Evolutionary conservation across 345 rosid genomes (phyloP).

Genomic region (Durio zibethinus): DNA sequence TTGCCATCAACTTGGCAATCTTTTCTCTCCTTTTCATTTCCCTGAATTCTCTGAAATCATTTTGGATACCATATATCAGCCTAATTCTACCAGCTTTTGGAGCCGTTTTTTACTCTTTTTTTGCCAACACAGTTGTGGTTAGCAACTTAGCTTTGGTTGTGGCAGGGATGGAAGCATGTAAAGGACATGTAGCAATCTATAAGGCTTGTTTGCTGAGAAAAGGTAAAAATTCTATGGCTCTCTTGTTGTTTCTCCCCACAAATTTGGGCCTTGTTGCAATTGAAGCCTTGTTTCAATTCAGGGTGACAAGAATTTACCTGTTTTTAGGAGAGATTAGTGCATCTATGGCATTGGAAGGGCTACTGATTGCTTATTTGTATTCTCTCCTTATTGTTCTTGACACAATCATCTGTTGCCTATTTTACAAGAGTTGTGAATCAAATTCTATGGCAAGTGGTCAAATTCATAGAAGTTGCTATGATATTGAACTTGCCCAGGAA

Average conservation of each 20-base stretch:
- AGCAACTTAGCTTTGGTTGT: slow-evolving; percentile 37
- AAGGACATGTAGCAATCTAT: slow-evolving; percentile 23
- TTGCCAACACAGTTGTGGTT: slow-evolving; percentile 17
- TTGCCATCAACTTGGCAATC: slow-evolving; percentile 14
- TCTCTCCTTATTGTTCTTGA: slow-evolving; percentile 38
- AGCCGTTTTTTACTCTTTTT: background rate
- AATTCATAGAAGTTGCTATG: background rate
- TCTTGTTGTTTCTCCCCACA: slow-evolving; percentile 29
- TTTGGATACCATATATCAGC: background rate
- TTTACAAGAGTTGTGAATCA: slow-evolving; percentile 20
- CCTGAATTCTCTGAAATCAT: slow-evolving; percentile 1
- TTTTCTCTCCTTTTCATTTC: slow-evolving; percentile 5
- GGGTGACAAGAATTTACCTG: slow-evolving; percentile 18
- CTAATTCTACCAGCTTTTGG: background rate
- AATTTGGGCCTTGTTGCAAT: slow-evolving; percentile 31
- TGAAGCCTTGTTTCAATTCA: slow-evolving; percentile 31
- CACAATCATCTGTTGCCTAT: slow-evolving; percentile 33
- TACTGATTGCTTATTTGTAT: slow-evolving; percentile 33
- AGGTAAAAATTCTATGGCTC: slow-evolving; percentile 16
- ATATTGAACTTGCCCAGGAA: background rate
- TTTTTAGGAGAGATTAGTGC: slow-evolving; percentile 5
- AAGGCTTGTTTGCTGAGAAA: slow-evolving; percentile 27
- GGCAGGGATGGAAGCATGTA: slow-evolving; percentile 17
- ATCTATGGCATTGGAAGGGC: slow-evolving; percentile 26
- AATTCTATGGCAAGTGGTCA: background rate